Evolutionary conservation across 1,284 basidiomycete species (phyloP).

Genomic region (Thelephora terrestris): DNA sequence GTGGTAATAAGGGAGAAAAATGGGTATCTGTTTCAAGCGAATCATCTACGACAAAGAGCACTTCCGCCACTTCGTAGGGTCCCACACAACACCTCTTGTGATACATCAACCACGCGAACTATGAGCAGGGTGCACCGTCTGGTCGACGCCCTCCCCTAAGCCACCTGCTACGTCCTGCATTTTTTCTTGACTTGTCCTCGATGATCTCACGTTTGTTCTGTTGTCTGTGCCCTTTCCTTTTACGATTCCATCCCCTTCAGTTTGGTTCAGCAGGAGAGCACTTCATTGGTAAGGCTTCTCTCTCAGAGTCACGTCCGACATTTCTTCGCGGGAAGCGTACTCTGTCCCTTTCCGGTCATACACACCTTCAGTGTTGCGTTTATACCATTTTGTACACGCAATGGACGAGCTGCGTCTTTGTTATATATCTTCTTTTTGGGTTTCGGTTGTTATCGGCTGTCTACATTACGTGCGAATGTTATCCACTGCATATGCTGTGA

Average conservation of each 20-base stretch:
- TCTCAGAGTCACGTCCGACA: slow-evolving; percentile 7
- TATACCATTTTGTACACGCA: too few relatives aligned
- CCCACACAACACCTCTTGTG: neutral
- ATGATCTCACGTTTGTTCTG: slow-evolving; percentile 8
- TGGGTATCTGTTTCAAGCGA: slow-evolving; percentile 58
- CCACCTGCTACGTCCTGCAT: neutral
- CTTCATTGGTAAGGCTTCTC: slow-evolving; percentile 1
- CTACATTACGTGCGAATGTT: too few relatives aligned
- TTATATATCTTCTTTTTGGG: too few relatives aligned
- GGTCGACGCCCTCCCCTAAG: neutral
- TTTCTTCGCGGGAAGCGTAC: slow-evolving; percentile 1
- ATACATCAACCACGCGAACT: neutral
- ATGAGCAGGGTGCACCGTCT: neutral
- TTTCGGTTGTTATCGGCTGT: too few relatives aligned
- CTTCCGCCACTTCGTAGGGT: neutral
- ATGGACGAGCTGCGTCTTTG: too few relatives aligned
- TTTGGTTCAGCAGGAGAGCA: neutral
- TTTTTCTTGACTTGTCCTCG: slow-evolving; percentile 1
- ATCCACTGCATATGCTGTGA: too few relatives aligned
- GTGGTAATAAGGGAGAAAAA: slow-evolving; percentile 48
- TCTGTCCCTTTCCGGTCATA: neutral
- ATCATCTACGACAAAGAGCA: slow-evolving; percentile 9
- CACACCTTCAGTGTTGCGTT: neutral
- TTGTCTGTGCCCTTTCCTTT: slow-evolving; percentile 4
- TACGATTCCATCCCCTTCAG: slow-evolving; percentile 2